Base-by-base conservation (phyloP, 768 basidiomycete species). In the Psilocybe sp. region DNA sequence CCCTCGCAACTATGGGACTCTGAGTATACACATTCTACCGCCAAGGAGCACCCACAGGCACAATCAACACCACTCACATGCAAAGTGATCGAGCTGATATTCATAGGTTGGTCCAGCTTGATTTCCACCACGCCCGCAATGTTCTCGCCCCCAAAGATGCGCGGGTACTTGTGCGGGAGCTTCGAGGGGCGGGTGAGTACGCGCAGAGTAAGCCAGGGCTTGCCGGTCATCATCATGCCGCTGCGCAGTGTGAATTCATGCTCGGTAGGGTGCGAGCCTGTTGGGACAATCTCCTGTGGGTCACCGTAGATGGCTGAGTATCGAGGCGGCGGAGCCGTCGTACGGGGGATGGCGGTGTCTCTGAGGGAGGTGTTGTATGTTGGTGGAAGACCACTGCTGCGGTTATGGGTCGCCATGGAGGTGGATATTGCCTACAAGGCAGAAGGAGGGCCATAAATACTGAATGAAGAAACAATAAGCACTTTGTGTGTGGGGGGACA, bases 41-140 rank as follows among this genome's bases (percentile, higher is more conserved):
- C 15, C 8, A 44, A 23, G n/a, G 10, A n/a, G 6, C 19, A 31
- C n/a, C 1, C 15, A 32, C 12, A 63, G 23, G 11, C 33, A 28
- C 13, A 38, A 51, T 12, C 5, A 41, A n/a, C 13, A 1, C 20
- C 19, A 67, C 73, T 34, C 47, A 77, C 79, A 44, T 71, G 64
- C 49, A 82, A 53, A 9, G 66, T 64, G 34, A 84, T 68, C 23
- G 55, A 59, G 18, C 54, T 55, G 7, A 64, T 44, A 28, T 32
- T 53, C 41, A 48, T 55, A 8, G 57, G 44, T 10, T 38, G 47
- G 36, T 56, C 54, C 18, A 60, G 49, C 13, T 53, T 51, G 14
- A 64, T 47, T 2, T 54, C 44, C 23, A 64, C 39, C 16, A 20
- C 18, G 5, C 60, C 63, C 5, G 32, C 36, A 19, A 60, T 46